Conservation (phyloP, 169 alveolate species). For the Plasmodium inui region DNA sequence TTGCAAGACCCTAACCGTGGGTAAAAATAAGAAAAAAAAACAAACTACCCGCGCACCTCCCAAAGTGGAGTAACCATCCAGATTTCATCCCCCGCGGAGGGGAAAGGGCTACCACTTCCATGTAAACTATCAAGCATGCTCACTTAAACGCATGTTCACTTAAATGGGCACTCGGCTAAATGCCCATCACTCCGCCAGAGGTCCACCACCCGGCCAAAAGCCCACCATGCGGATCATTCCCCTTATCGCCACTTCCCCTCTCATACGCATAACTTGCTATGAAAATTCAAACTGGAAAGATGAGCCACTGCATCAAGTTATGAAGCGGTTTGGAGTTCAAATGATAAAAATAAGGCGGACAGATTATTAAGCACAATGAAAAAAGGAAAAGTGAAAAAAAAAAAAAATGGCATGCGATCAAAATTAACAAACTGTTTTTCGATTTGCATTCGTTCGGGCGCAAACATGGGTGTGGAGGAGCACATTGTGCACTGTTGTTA, state of each 20-base stretch:
- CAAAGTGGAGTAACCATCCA: not conserved
- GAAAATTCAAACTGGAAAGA: not conserved
- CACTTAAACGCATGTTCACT: not conserved
- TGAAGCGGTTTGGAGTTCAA: not conserved
- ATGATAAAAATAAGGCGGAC: not conserved
- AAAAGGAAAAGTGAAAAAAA: not conserved
- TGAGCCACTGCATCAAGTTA: not conserved
- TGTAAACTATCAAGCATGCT: not conserved
- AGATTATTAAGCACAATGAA: not conserved
- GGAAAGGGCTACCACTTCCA: not conserved
- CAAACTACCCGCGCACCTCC: not conserved
- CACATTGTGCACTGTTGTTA: too few relatives aligned
- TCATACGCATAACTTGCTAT: not conserved
- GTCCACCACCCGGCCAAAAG: not conserved
- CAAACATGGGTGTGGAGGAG: not conserved
- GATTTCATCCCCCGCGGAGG: not conserved
- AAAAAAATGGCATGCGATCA: not conserved
- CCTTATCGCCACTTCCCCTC: not conserved
- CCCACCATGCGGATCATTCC: not conserved
- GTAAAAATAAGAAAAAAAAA: not conserved
- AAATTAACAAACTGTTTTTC: not conserved
- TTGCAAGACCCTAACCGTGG: not conserved
- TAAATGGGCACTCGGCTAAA: not conserved
- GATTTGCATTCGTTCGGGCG: not conserved
- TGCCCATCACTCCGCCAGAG: too few relatives aligned